Evolutionary conservation across 306 rosid species (phyloP).

Genomic region (Spatholobus suberectus): DNA sequence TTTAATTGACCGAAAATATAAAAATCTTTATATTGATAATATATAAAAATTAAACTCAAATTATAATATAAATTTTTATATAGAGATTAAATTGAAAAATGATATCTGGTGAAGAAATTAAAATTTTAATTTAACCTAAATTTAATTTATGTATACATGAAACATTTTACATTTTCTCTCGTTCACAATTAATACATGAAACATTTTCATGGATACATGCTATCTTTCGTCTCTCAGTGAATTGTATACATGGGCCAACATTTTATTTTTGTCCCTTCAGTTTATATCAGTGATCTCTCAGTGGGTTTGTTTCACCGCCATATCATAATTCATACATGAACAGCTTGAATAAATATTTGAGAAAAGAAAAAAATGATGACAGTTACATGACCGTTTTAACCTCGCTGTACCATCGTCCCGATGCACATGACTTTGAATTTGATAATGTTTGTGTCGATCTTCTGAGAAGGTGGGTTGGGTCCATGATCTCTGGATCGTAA

Average conservation of each 20-base stretch:
- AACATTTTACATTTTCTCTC: background rate
- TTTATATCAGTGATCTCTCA: background rate
- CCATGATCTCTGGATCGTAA: constrained; percentile 47
- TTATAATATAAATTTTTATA: no score
- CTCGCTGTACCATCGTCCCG: constrained; percentile 13
- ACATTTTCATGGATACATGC: background rate
- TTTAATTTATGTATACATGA: no score
- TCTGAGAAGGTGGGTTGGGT: constrained; percentile 48
- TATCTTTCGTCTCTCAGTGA: background rate
- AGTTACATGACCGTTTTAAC: background rate
- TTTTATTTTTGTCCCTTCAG: background rate
- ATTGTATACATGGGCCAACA: background rate
- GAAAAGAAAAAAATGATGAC: no score
- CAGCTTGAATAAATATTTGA: no score
- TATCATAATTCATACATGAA: background rate
- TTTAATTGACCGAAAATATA: no score
- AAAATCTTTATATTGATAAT: no score
- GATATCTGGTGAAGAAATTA: no score
- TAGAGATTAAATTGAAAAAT: no score
- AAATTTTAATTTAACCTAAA: no score
- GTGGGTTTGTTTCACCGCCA: background rate
- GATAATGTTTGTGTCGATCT: constrained; percentile 44
- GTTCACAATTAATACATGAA: background rate
- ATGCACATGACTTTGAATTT: constrained; percentile 54
- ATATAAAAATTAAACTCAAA: no score